Evolutionary conservation across 129 eudicot species (phyloP).

Genomic region (Helianthus annuus): DNA sequence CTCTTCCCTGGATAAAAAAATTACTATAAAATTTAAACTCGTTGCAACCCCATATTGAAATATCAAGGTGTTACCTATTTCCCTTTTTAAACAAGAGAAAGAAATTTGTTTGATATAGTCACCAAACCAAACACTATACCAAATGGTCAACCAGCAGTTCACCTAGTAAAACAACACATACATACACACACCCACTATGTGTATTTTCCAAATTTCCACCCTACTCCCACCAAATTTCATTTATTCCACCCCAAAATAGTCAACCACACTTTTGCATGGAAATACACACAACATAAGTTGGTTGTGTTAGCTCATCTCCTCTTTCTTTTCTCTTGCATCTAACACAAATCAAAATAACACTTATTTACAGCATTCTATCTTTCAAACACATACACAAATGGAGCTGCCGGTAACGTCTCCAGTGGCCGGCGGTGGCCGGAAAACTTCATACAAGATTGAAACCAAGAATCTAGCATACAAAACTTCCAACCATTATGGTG

Average conservation of each 20-base stretch:
- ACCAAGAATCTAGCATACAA: constrained; percentile 60
- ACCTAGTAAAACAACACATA: constrained; percentile 48
- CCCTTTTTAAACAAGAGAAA: not conserved
- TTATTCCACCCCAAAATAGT: constrained; percentile 37
- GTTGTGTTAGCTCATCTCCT: constrained; percentile 87
- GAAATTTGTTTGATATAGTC: constrained; percentile 19
- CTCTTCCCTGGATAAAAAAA: not conserved
- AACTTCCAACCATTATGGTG: constrained; percentile 36
- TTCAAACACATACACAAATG: constrained; percentile 41
- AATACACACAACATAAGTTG: constrained; percentile 38
- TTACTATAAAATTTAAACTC: not conserved
- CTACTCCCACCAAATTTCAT: constrained; percentile 44
- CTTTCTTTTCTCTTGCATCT: constrained; percentile 25
- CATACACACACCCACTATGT: constrained; percentile 11
- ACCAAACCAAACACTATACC: constrained; percentile 38
- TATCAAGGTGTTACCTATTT: not conserved
- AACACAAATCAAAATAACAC: constrained; percentile 27
- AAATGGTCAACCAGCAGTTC: constrained; percentile 67
- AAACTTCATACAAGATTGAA: constrained; percentile 48
- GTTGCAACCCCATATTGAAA: not conserved
- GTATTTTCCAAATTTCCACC: constrained; percentile 40
- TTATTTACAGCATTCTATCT: constrained; percentile 25
- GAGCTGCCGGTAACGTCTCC: constrained; percentile 55
- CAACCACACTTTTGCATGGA: constrained; percentile 37
- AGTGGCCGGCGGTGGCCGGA: constrained; percentile 34